Evolutionary conservation across 352 stramenopile genomes (phyloP), one percentile per base, ranked within the genome.

Genomic region (Peronospora tabacina): DNA sequence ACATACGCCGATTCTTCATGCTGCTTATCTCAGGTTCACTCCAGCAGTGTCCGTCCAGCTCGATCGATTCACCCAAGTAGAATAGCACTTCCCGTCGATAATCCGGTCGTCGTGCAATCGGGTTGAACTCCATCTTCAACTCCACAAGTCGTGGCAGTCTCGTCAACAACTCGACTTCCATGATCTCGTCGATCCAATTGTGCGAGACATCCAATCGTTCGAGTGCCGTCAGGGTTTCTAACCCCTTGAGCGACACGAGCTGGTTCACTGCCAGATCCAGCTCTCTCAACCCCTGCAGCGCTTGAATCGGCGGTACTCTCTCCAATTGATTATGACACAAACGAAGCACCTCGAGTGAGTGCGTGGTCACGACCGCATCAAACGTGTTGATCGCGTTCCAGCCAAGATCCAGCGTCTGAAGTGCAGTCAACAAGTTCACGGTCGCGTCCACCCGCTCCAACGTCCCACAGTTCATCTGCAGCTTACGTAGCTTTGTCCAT

Each of bases 51-150:
- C 68, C 65, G 17, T 94, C 83, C 5, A 94, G 42, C 44, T 87
- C 73, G 11, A 94, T 47, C 10, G 41, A 30, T 44, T 84, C 71
- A 6, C 81, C 73, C 20, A 94, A 46, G 49, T 81, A 91, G 32
- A 94, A 92, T 1, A 92, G 41, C 13, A 90, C 72, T 46, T 94
- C 81, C 17, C 83, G 69, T 32, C 83, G 68, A 50, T 92, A 90
- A 29, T 94, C 83, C 7, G 83, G 75, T 19, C 78, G 66, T 5
- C 61, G 53, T 15, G 79, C 61, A 29, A 94, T 75, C 13, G 79
- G 81, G 32, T 94, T 94, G n/a, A 83, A 78, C 37, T 70, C 65
- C 40, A 94, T 52, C 8, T 75, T 66, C n/a, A 92, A 42, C 3
- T 57, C 56, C 4, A 46, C 52, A 0, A 93, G 66, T 16, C 58